phyloP scores from a whole-genome alignment of 352 stramenopile genomes.

The Stramenopiles sp. region DNA sequence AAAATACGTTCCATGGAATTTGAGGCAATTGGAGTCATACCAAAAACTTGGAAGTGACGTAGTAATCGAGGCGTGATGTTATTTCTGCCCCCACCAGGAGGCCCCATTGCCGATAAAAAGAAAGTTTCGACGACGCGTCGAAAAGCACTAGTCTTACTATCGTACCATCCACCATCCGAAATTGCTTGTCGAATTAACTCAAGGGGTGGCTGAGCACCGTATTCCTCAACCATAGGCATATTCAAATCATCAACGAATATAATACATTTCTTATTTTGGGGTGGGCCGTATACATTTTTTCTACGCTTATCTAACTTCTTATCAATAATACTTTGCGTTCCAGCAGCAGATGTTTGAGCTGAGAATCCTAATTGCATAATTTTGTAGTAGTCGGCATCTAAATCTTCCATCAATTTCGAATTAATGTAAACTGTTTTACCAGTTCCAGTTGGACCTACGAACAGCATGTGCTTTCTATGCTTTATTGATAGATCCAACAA shows the following conservation, averaged over 20 bases:
- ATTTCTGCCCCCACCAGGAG: conserved; percentile 64
- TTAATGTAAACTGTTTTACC: conserved; percentile 70
- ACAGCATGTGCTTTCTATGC: conserved; percentile 54
- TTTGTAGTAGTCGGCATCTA: conserved; percentile 54
- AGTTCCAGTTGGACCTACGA: conserved; percentile 73
- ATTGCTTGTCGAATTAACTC: conserved; percentile 71
- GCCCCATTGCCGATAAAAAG: conserved; percentile 66
- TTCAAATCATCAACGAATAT: conserved; percentile 84
- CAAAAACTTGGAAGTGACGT: conserved; percentile 73
- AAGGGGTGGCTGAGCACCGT: conserved; percentile 71
- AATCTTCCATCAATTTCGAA: conserved; percentile 49
- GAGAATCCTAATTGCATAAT: conserved; percentile 69
- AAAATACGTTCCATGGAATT: conserved; percentile 38
- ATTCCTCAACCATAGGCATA: conserved; percentile 79
- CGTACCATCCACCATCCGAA: conserved; percentile 67
- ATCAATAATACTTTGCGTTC: conserved; percentile 84
- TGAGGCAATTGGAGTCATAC: conserved; percentile 44
- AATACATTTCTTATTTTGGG: conserved; percentile 46
- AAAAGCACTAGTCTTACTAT: conserved; percentile 76
- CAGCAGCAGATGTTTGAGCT: conserved; percentile 72
- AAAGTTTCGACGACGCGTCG: conserved; percentile 66
- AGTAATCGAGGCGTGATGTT: conserved; percentile 64
- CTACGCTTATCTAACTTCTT: conserved; percentile 75
- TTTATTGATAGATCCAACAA: conserved; percentile 47
- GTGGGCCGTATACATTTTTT: conserved; percentile 68